These are phyloP conservation scores for Ganoderma leucocontextum DNA, from an alignment of 1,284 basidiomycete species.

Conservation along the genomic window DNA sequence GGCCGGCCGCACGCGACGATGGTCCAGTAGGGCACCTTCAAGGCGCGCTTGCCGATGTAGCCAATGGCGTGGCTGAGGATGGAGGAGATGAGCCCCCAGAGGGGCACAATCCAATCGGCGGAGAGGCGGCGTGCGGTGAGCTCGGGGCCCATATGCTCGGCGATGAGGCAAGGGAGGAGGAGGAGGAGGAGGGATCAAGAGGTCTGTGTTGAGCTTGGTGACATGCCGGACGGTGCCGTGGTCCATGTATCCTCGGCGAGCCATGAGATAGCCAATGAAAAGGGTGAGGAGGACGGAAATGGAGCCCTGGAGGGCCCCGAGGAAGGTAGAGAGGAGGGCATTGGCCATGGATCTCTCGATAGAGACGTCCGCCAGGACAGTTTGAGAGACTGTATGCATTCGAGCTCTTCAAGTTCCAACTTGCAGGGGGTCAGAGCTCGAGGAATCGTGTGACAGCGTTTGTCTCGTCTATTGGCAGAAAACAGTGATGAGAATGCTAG, in stretches of 20 bases:
- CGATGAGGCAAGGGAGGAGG: slow-evolving; percentile 45
- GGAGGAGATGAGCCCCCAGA: slow-evolving; percentile 43
- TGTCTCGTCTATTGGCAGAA: not conserved
- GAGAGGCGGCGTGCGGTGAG: slow-evolving; percentile 37
- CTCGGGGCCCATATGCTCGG: slow-evolving; percentile 44
- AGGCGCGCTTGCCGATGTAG: slow-evolving; percentile 36
- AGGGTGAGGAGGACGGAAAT: slow-evolving; percentile 44
- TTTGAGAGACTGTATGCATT: not conserved
- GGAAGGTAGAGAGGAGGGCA: slow-evolving; percentile 36
- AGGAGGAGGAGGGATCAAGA: no score
- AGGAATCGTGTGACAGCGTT: not conserved
- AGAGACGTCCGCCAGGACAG: not conserved
- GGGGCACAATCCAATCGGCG: slow-evolving; percentile 42
- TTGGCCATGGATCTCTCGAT: slow-evolving; percentile 6
- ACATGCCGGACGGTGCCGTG: slow-evolving; percentile 37
- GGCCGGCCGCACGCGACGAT: slow-evolving; percentile 44
- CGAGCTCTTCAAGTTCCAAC: not conserved
- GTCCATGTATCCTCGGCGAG: slow-evolving; percentile 35
- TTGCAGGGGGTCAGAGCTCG: not conserved
- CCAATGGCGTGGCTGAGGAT: slow-evolving; percentile 40
- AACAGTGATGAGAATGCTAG: not conserved
- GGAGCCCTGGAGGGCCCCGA: slow-evolving; percentile 42
- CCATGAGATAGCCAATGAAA: slow-evolving; percentile 40
- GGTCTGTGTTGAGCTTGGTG: slow-evolving; percentile 40
- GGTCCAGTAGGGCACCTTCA: slow-evolving; percentile 42